Conservation (phyloP, 2,329 filamentous ascomycete species). For the Emergomyces pasteurianus region DNA sequence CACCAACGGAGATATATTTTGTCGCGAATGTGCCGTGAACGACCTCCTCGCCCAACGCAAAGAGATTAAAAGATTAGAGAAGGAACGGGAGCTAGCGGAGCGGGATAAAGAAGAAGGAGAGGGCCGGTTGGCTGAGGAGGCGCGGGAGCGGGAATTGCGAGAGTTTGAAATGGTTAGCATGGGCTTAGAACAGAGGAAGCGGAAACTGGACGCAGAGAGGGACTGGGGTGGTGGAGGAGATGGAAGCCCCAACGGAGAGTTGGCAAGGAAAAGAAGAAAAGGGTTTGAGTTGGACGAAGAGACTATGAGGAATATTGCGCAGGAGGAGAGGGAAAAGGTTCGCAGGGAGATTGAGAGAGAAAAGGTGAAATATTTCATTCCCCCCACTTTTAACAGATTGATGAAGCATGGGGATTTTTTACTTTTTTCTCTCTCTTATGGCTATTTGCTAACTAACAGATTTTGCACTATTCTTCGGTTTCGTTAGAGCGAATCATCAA, state of each 20-base stretch:
- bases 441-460: neutral
- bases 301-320: conserved; percentile 58
- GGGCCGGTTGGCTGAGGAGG: conserved; percentile 55
- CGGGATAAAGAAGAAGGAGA: conserved; percentile 51
- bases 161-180: conserved; percentile 82
- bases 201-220: conserved; percentile 20
- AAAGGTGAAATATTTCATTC: conserved; percentile 39
- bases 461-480: neutral
- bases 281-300: conserved; percentile 73
- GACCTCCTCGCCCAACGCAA: conserved; percentile 87
- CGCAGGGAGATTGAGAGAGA: conserved; percentile 61
- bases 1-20: conserved; percentile 75
- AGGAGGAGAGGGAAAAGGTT: conserved; percentile 57
- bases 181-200: conserved; percentile 37
- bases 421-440: neutral
- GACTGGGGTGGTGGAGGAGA: conserved; percentile 16
- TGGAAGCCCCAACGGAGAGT: conserved; percentile 29
- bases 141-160: conserved; percentile 54
- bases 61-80: conserved; percentile 75
- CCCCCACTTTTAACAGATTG: too few relatives aligned
- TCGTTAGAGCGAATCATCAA: conserved; percentile 41
- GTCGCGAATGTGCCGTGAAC: conserved; percentile 79
- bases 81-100: conserved; percentile 48
- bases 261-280: conserved; percentile 49
- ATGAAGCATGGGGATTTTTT: neutral